A percentile compares a stretch with the other conserved stretches of the same genome.
Evolutionary conservation across 1,139 yeast species (phyloP).

Genomic region (Pichia inconspicua): DNA sequence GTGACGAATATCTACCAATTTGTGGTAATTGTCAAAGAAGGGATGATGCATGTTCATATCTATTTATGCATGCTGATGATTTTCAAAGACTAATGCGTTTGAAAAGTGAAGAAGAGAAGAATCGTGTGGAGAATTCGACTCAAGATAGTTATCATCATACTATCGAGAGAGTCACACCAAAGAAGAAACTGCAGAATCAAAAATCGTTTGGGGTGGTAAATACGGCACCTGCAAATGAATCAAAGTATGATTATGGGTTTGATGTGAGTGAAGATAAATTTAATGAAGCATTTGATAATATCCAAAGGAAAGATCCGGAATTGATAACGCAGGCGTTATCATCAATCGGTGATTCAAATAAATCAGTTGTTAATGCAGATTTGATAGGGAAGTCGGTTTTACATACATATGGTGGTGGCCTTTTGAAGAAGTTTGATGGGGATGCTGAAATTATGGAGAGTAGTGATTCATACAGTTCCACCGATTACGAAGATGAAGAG

Average conservation of each 20-base stretch:
- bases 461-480: no score
- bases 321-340: neutral
- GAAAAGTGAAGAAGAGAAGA: neutral
- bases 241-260: neutral
- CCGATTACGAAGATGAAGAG: neutral
- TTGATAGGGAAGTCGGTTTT: neutral
- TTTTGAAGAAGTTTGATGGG: neutral
- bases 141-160: neutral
- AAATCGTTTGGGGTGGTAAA: neutral
- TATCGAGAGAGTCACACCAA: neutral
- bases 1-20: conserved; percentile 37
- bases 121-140: neutral
- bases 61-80: conserved; percentile 14
- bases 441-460: neutral
- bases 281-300: neutral
- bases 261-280: neutral
- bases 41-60: conserved; percentile 33
- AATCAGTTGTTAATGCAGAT: neutral
- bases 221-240: neutral
- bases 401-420: neutral
- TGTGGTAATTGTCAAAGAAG: conserved; percentile 34
- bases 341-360: neutral
- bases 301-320: neutral
- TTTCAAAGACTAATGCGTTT: conserved; percentile 29
- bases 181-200: neutral